Evolutionary conservation across 768 basidiomycete genomes (phyloP), one percentile per base, ranked within the genome.

Genomic region (Candolleomyces efflorescens): DNA sequence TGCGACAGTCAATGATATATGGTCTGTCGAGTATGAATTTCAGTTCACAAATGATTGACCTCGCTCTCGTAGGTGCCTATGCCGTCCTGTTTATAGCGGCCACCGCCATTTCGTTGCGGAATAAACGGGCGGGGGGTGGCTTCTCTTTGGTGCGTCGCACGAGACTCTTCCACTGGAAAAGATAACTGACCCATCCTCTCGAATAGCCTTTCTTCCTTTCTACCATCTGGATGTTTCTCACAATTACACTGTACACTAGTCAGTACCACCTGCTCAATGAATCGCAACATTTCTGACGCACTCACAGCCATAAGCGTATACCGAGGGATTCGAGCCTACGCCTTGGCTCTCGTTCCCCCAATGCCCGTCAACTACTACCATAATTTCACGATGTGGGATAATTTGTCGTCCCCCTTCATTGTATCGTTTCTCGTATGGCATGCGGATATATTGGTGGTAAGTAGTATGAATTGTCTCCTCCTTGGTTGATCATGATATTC

Each of bases 81-180:
- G 54, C 59, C 18, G 61, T 61, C 32, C 61, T 66, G 22, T 66
- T 64, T 45, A 32, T 64, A 37, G 59, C 62, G 44, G 64, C 65
- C 5, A 27, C 56, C 13, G 61, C 56, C 36, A 62, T 66, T 18
- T 62, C 64, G 59, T 44, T 60, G 44, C 59, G 56, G 32, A 64
- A 63, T 32, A 53, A 49, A 37, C 59, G 37, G 39, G 49, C 52
- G 20, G 13, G 49, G 5, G 20, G 18, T 26, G 27, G 23, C 15
- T 51, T 51, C 24, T 51, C 49, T 15, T 48, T 17, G 46, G 46
- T 51, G 24, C 23, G 27, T n/a, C 24, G 15, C 32, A 10, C 15
- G 18, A 15, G 15, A 51, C 18, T 51, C 26, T 7, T 36, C 26
- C 4, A 15, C 4, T 36, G 15, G 26, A 36, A n/a, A 12, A 24